Conservation (phyloP, 768 basidiomycete species). For the Trametes coccinea region DNA sequence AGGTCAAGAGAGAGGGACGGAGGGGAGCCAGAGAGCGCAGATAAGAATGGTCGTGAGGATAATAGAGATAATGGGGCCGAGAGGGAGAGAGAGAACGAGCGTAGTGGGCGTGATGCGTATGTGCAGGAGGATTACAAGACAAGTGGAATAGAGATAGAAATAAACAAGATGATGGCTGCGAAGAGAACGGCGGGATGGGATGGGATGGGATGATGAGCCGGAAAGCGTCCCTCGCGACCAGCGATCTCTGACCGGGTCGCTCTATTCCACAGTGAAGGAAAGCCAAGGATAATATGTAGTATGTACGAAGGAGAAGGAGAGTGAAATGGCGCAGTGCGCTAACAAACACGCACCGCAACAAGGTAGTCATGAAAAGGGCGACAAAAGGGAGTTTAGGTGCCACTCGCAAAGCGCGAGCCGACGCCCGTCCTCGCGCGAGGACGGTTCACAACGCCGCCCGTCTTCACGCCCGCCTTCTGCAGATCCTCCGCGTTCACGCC, state of each 20-base stretch:
- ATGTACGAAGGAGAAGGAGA: slow-evolving; percentile 22
- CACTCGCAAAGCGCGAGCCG: slow-evolving; percentile 60
- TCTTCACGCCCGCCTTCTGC: slow-evolving; percentile 30
- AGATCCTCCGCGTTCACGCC: slow-evolving; percentile 27
- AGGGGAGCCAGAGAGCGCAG: not conserved
- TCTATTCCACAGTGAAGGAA: slow-evolving; percentile 10
- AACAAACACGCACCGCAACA: not conserved
- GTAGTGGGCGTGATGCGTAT: not conserved
- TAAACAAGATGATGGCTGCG: slow-evolving; percentile 20
- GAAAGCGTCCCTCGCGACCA: slow-evolving; percentile 11
- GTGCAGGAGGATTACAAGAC: slow-evolving; percentile 30
- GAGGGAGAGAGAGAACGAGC: slow-evolving; percentile 15
- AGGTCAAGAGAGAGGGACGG: not conserved
- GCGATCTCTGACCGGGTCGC: slow-evolving; percentile 10
- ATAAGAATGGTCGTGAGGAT: not conserved
- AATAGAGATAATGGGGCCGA: not conserved
- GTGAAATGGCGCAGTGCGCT: slow-evolving; percentile 14
- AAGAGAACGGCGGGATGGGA: slow-evolving; percentile 1
- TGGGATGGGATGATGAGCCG: not conserved
- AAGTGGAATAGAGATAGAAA: slow-evolving; percentile 32
- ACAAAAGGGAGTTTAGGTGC: slow-evolving; percentile 34
- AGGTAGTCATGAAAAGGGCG: not conserved
- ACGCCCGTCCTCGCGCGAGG: slow-evolving; percentile 70
- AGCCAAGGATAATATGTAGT: slow-evolving; percentile 9
- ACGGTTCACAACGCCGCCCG: slow-evolving; percentile 52